phyloP scores from a whole-genome alignment of 371 early-diverging fungal species.

The Mortierella sp. region DNA sequence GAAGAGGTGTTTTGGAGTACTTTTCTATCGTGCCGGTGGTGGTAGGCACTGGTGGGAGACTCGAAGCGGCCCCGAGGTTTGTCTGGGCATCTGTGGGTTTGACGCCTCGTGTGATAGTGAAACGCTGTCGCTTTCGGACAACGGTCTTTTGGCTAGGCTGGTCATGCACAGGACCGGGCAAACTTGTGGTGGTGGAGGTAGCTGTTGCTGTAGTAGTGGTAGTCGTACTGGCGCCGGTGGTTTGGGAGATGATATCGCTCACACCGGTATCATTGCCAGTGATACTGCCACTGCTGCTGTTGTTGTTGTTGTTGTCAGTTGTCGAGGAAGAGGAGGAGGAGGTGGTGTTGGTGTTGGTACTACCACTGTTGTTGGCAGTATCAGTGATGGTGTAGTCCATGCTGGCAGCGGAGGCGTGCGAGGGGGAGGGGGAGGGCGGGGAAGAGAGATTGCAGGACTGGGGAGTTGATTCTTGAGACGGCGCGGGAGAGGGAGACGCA shows the following conservation, averaged over 20 bases:
- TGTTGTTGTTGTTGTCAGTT: background rate
- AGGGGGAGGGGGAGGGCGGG: background rate
- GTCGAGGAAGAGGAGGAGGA: background rate
- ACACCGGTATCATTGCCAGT: background rate
- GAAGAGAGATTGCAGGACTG: too few relatives aligned
- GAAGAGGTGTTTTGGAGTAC: background rate
- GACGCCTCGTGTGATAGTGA: conserved; percentile 16
- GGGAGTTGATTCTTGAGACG: too few relatives aligned
- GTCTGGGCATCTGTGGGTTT: background rate
- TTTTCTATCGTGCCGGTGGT: background rate
- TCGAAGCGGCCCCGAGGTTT: background rate
- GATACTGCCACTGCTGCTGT: background rate
- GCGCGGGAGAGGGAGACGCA: too few relatives aligned
- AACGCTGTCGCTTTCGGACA: conserved; percentile 43
- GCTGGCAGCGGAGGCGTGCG: background rate
- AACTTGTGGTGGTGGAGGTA: too few relatives aligned
- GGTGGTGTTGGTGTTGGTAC: background rate
- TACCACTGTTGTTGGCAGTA: background rate
- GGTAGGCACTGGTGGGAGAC: background rate
- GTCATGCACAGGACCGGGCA: too few relatives aligned
- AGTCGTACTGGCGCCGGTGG: background rate
- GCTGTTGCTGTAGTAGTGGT: conserved; percentile 5
- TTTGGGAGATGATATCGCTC: background rate
- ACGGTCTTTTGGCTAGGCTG: conserved; percentile 17
- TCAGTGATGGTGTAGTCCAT: background rate